phyloP scores from a whole-genome alignment of 2,329 filamentous ascomycete species.

The Plenodomus lindquistii region DNA sequence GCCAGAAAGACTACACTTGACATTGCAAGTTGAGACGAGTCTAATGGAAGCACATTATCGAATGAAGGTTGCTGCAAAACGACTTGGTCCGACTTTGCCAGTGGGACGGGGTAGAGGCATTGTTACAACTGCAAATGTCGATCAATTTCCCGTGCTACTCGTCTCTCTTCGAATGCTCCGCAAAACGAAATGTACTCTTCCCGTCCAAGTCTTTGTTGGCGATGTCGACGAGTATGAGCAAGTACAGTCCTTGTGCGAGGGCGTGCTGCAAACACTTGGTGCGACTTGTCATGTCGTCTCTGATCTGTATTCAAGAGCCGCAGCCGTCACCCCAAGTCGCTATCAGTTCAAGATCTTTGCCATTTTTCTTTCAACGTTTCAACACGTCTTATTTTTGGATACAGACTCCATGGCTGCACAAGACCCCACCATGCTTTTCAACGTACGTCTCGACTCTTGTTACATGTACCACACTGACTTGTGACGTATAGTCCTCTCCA shows the following conservation, averaged over 20 bases:
- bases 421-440: conserved; percentile 52
- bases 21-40: conserved; percentile 1
- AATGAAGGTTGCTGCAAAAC: neutral
- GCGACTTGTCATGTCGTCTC: conserved; percentile 43
- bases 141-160: conserved; percentile 54
- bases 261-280: conserved; percentile 40
- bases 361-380: conserved; percentile 61
- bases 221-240: conserved; percentile 39
- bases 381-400: conserved; percentile 62
- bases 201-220: conserved; percentile 50
- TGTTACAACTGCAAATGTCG: conserved; percentile 54
- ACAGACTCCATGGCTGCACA: conserved; percentile 59
- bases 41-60: conserved; percentile 1
- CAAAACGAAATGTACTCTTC: conserved; percentile 53
- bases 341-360: conserved; percentile 62
- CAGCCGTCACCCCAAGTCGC: conserved; percentile 10
- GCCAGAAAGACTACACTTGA: conserved; percentile 1
- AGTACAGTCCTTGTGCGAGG: conserved; percentile 37
- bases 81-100: neutral
- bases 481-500: conserved; percentile 45
- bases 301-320: conserved; percentile 14
- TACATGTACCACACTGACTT: neutral
- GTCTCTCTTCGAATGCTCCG: conserved; percentile 57
- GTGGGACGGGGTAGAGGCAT: conserved; percentile 44
- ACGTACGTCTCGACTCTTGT: neutral